These are phyloP conservation scores for Bruguiera hainesii DNA, from an alignment of 441 rosid species.

Conservation along the genomic window DNA sequence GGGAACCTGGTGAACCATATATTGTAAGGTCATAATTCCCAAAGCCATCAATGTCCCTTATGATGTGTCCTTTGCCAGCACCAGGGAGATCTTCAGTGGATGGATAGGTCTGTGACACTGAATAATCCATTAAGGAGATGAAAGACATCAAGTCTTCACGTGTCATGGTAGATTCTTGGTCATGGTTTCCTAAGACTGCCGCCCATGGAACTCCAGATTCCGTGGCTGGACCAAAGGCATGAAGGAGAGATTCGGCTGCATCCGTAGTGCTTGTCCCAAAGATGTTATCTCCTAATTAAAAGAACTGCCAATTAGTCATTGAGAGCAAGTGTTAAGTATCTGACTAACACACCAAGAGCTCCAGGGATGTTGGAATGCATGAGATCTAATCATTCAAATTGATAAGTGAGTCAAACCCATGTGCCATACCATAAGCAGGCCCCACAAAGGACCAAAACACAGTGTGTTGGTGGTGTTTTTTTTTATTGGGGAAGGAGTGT, in stretches of 20 bases:
- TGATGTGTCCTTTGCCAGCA: slow-evolving; percentile 17
- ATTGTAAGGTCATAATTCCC: slow-evolving; percentile 67
- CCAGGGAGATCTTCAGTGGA: slow-evolving; percentile 25
- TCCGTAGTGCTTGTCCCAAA: slow-evolving; percentile 73
- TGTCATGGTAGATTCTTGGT: slow-evolving; percentile 81
- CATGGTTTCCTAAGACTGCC: slow-evolving; percentile 88
- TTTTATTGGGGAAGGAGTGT: too few relatives aligned
- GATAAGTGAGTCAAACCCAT: too few relatives aligned
- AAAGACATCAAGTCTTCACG: slow-evolving; percentile 77
- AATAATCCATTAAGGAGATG: slow-evolving; percentile 84
- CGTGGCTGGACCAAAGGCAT: slow-evolving; percentile 69
- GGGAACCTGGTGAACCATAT: slow-evolving; percentile 76
- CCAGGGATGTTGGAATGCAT: background rate
- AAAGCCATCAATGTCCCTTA: slow-evolving; percentile 56
- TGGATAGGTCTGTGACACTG: slow-evolving; percentile 68
- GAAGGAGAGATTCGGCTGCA: slow-evolving; percentile 80
- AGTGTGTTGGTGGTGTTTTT: too few relatives aligned
- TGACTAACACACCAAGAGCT: background rate
- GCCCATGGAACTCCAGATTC: slow-evolving; percentile 88
- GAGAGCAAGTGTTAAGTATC: background rate
- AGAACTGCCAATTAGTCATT: slow-evolving; percentile 26
- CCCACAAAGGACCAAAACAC: too few relatives aligned
- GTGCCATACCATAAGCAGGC: too few relatives aligned
- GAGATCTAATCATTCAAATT: too few relatives aligned
- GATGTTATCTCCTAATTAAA: slow-evolving; percentile 73